Base-by-base conservation (phyloP, 2,329 filamentous ascomycete genomes). In the Cytospora paraplurivora region DNA sequence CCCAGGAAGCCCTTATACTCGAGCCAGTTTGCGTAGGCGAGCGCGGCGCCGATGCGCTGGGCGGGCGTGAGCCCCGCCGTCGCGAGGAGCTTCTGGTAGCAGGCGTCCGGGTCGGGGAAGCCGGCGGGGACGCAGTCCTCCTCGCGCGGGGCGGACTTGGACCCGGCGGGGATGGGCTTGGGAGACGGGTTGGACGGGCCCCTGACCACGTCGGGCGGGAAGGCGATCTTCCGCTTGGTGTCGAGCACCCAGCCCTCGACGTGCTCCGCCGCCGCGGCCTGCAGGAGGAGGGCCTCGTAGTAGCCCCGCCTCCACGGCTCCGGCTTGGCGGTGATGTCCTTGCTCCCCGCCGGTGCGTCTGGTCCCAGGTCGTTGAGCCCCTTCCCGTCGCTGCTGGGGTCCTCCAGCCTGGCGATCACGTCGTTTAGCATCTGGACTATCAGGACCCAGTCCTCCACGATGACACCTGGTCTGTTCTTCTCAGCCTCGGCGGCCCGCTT, bases 281-380 rank as follows among this genome's bases (percentile, higher is more conserved):
- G 86, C 12, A 89, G 83, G 86, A 97, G 91, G 54, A 97, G 77
- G 3, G 88, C 84, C 71, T 96, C 87, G 71, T 89, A 93, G 76
- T 98, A 98, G 1, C 92, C 93, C 62, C 91, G 82, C 70, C 89
- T 82, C 94, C 93, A 98, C 56, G 89, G 82, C 75, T 96, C 92
- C 67, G 87, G 89, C 79, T 93, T 96, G 7, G 77, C 82, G 1
- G 85, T 85, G 62, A 95, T 79, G 72, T 97, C 91, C 68, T 86
- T 86, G 0, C 87, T 86, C 3, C 81, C 68, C 7, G 62, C 67
- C 6, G 70, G 71, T 10, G 54, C 64, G 35, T 82, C 84, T 44
- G 82, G 81, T 7, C 79, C 78, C 64, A 87, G 81, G 68, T 88
- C 83, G 8, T 76, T 70, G 35, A 94, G 72, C 0, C 83, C 90